Percentiles rank a stretch among this genome's conserved stretches.
Evolutionary conservation across 2,329 filamentous ascomycete genomes (phyloP).

Genomic region (Clonostachys byssicola): DNA sequence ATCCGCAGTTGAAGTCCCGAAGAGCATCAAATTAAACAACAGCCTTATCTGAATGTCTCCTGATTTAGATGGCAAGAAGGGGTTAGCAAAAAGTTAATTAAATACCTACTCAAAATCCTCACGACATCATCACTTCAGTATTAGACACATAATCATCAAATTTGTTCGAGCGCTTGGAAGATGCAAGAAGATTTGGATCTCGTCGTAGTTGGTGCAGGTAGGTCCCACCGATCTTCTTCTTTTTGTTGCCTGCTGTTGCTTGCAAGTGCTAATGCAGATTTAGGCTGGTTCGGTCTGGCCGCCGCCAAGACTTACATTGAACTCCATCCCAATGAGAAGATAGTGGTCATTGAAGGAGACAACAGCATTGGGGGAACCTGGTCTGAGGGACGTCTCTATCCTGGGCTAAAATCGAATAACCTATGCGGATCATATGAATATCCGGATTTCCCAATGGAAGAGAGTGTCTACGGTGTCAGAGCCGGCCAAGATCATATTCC

Average conservation of each 20-base stretch:
- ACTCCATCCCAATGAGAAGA: conserved; percentile 47
- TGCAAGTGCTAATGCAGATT: no score
- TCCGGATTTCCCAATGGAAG: conserved; percentile 67
- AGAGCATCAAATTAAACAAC: no score
- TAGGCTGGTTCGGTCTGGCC: conserved; percentile 47
- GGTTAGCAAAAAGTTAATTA: no score
- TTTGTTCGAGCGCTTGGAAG: no score
- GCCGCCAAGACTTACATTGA: conserved; percentile 58
- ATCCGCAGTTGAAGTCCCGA: no score
- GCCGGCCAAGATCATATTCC: conserved; percentile 38
- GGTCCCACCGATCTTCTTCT: not conserved
- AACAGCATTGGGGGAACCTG: conserved; percentile 61
- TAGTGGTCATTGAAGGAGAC: conserved; percentile 54
- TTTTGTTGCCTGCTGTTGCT: no score
- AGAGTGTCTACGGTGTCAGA: conserved; percentile 41
- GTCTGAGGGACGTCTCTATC: conserved; percentile 63
- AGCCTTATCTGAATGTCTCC: no score
- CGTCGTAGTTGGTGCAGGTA: conserved; percentile 15
- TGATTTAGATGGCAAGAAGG: no score
- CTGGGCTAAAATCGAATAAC: conserved; percentile 70
- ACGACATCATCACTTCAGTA: no score
- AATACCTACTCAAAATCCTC: no score
- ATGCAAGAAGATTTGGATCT: conserved; percentile 8
- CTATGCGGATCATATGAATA: conserved; percentile 70
- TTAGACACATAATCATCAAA: no score